Conservation (phyloP, 1,284 basidiomycete species). For the Lentinula novae-zelandiae region DNA sequence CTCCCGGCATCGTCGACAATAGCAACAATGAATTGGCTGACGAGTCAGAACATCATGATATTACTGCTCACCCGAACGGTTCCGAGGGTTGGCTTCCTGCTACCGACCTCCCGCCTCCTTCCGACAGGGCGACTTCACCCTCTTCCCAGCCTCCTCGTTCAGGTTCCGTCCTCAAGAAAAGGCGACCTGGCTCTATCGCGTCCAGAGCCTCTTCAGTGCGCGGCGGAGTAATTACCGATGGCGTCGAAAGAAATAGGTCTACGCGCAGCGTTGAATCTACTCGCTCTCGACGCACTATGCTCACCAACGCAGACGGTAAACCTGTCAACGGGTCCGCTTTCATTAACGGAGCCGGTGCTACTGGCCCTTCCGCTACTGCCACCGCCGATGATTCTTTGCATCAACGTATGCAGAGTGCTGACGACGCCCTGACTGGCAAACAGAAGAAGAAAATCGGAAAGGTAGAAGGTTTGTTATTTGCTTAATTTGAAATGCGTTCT, state of each 20-base stretch:
- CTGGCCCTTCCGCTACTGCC: slow-evolving; percentile 33
- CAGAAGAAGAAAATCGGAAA: slow-evolving; percentile 44
- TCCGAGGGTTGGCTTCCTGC: slow-evolving; percentile 29
- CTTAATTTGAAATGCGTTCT: neutral
- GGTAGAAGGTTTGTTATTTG: slow-evolving; percentile 34
- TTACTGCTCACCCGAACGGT: slow-evolving; percentile 23
- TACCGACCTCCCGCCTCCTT: slow-evolving; percentile 10
- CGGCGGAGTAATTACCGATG: neutral
- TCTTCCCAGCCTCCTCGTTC: slow-evolving; percentile 2
- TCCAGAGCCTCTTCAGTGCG: slow-evolving; percentile 5
- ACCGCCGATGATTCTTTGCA: slow-evolving; percentile 33
- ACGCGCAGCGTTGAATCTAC: slow-evolving; percentile 16
- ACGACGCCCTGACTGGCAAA: slow-evolving; percentile 39
- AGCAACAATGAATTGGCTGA: neutral
- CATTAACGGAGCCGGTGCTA: slow-evolving; percentile 44
- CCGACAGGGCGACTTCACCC: neutral
- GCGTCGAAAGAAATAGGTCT: slow-evolving; percentile 9
- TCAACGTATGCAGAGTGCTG: slow-evolving; percentile 34
- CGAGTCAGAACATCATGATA: neutral
- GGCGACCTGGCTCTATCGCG: slow-evolving; percentile 5
- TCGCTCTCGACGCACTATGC: slow-evolving; percentile 21
- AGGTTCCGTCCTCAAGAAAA: slow-evolving; percentile 11
- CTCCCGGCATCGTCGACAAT: neutral
- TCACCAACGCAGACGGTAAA: slow-evolving; percentile 30
- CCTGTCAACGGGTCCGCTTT: slow-evolving; percentile 39